phyloP scores from a whole-genome alignment of 108 stramenopile genomes.

The Nitzschia sp. region DNA sequence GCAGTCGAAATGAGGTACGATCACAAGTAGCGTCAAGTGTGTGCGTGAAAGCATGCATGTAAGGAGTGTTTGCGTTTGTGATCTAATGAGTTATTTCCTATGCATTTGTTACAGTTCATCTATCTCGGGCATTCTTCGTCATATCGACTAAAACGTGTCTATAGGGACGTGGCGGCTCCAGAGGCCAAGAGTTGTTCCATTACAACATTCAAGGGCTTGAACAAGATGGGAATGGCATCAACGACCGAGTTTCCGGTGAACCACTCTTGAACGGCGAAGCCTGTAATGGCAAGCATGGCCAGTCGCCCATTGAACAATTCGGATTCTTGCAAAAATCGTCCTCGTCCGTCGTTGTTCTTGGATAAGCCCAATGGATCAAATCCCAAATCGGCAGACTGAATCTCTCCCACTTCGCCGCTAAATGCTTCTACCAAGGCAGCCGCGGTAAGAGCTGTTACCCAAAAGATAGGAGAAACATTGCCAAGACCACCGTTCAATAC shows the following conservation, averaged over 20 bases:
- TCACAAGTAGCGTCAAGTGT: no score
- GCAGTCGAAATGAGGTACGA: no score
- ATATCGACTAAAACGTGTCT: no score
- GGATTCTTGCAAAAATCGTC: conserved; percentile 44
- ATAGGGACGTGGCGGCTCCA: neutral
- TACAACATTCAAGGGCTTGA: conserved; percentile 41
- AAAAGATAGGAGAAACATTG: conserved; percentile 59
- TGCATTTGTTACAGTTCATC: no score
- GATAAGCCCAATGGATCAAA: conserved; percentile 73
- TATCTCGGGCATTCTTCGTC: no score
- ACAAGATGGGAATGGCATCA: conserved; percentile 66
- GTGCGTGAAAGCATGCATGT: no score
- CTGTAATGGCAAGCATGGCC: conserved; percentile 78
- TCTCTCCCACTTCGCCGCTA: conserved; percentile 1
- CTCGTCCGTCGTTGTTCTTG: conserved; percentile 9
- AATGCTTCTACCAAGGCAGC: conserved; percentile 32
- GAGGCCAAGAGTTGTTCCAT: conserved; percentile 19
- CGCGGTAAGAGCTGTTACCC: conserved; percentile 46
- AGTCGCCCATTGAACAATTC: conserved; percentile 81
- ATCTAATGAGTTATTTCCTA: no score
- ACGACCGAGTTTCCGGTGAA: conserved; percentile 50
- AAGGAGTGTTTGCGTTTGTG: no score
- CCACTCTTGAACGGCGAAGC: conserved; percentile 72
- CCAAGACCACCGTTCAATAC: conserved; percentile 71
- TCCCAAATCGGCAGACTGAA: conserved; percentile 61